phyloP scores from a whole-genome alignment of 1,284 basidiomycete species.

The Leccinum huronense region DNA sequence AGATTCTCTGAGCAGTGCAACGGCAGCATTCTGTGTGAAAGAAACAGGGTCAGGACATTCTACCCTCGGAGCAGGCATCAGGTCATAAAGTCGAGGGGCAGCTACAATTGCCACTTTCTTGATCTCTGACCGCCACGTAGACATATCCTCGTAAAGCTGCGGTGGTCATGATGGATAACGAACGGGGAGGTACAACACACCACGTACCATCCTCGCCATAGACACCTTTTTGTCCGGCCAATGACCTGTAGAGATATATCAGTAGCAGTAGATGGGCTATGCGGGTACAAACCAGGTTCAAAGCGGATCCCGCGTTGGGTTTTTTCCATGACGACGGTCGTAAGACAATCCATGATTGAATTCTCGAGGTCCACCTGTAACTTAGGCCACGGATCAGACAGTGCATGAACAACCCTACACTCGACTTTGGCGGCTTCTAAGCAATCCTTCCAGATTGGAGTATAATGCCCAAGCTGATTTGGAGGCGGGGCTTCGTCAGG shows the following conservation, averaged over 20 bases:
- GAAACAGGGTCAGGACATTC: neutral
- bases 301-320: neutral
- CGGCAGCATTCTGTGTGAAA: neutral
- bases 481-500: neutral
- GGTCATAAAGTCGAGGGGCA: neutral
- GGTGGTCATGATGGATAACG: neutral
- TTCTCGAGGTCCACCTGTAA: neutral
- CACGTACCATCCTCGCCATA: neutral
- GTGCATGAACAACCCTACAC: neutral
- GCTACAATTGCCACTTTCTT: neutral
- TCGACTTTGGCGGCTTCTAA: neutral
- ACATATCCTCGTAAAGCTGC: slow-evolving; percentile 1
- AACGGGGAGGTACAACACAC: neutral
- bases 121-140: neutral
- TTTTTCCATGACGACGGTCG: neutral
- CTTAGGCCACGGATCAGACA: neutral
- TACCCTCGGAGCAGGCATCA: neutral
- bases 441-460: neutral
- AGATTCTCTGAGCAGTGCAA: neutral
- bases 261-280: neutral
- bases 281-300: neutral
- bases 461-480: neutral
- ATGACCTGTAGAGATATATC: neutral
- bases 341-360: neutral
- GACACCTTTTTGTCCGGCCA: neutral